These are phyloP conservation scores for Senna tora DNA, from an alignment of 306 rosid species.

Conservation along the genomic window DNA sequence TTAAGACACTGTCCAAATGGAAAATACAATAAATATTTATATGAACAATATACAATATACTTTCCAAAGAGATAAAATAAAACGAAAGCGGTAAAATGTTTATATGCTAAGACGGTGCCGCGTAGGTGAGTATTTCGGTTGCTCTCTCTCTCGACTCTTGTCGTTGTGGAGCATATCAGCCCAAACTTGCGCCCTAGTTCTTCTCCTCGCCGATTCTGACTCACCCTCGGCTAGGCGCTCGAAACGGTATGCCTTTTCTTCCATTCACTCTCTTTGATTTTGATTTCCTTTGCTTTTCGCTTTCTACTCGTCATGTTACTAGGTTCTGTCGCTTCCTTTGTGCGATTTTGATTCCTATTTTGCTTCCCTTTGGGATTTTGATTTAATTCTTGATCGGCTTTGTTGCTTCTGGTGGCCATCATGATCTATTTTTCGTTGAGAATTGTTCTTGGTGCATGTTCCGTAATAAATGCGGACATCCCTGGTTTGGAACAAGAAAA, in stretches of 20 bases:
- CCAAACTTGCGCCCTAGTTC: not conserved
- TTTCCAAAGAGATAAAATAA: no score
- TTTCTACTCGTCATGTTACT: not conserved
- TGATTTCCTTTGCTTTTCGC: not conserved
- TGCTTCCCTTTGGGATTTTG: not conserved
- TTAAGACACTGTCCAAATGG: no score
- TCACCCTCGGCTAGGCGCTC: not conserved
- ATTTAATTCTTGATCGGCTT: not conserved
- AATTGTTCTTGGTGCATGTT: not conserved
- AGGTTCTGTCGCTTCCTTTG: not conserved
- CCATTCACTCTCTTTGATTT: not conserved
- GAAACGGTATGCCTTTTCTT: not conserved
- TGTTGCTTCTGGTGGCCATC: not conserved
- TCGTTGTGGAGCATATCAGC: not conserved
- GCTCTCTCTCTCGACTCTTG: not conserved
- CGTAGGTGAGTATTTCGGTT: not conserved
- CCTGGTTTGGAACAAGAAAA: not conserved
- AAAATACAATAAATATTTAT: no score
- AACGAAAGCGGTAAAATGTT: no score
- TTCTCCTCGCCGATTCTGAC: not conserved
- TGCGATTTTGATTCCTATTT: not conserved
- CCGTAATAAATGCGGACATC: not conserved
- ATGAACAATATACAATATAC: no score
- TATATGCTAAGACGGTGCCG: not conserved
- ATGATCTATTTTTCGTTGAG: not conserved